Base-by-base conservation (phyloP, 2,329 filamentous ascomycete species). In the Colletotrichum kahawae region DNA sequence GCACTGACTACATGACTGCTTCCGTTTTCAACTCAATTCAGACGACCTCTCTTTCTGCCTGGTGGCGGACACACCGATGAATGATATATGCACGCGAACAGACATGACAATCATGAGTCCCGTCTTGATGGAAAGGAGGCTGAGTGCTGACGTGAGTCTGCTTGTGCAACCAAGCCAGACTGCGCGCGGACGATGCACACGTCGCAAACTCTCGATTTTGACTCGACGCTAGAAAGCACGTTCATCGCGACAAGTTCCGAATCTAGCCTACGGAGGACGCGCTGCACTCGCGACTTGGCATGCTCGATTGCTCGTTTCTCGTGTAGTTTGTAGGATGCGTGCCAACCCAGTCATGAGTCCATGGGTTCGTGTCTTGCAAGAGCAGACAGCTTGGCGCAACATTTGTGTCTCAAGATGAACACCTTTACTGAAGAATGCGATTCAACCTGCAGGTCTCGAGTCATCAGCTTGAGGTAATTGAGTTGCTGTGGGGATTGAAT, bases 201-300 rank as follows among this genome's bases (percentile, higher is more conserved):
- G 36, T 51, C 36, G 54, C 27, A 48, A 64, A 67, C 18, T 72
- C 38, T 38, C 63, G 27, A 24, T 36, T 63, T 36, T 48, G 63
- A 21, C 56, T 59, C 34, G 63, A 72, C 24, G 68, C 69, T 21
- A 72, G 68, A 14, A 43, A 13, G 67, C 67, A 67, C 71, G 71
- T 68, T n/a, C 33, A 71, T 62, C 71, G 71, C 60, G 68, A 74
- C 60, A 56, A 29, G n/a, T 72, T 36, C 69, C 72, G 69, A 8
- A 71, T 75, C 12, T 31, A 72, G 69, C 63, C 34, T 6, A 14
- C 51, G 16, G 27, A 43, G n/a, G 57, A 27, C 29, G 63, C 72
- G 63, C 27, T 67, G 43, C 43, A 33, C 5, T 59, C 63, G 7
- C 63, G 27, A n/a, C 69, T 75, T 18, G 57, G 43, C 63, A 29